Evolutionary conservation across 306 rosid genomes (phyloP).

Genomic region (Bauhinia variegata): DNA sequence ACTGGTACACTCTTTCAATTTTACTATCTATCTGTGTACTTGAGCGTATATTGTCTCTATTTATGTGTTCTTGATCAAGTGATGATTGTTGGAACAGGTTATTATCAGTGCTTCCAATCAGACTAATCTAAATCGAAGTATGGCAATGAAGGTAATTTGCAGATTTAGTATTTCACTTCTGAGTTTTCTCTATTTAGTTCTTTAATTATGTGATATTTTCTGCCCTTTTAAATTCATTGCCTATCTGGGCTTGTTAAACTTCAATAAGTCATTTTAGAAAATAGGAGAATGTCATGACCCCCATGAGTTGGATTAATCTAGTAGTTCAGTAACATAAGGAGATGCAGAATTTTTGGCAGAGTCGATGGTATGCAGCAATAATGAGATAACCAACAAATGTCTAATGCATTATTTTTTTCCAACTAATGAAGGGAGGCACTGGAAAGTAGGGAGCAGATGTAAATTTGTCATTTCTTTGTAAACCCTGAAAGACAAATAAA

Average conservation of each 20-base stretch:
- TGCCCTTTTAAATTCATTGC: slow-evolving; percentile 6
- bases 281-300: neutral
- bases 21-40: neutral
- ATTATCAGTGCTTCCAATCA: slow-evolving; percentile 35
- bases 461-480: slow-evolving; percentile 21
- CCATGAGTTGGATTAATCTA: neutral
- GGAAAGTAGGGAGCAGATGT: neutral
- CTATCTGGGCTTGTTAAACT: neutral
- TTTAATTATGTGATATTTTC: neutral
- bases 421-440: slow-evolving; percentile 3
- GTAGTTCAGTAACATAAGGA: neutral
- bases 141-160: slow-evolving; percentile 62
- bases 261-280: neutral
- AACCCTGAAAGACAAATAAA: neutral
- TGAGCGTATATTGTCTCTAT: neutral
- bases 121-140: slow-evolving; percentile 53
- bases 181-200: no score
- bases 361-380: neutral
- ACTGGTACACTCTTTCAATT: slow-evolving; percentile 45
- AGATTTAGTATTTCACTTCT: neutral
- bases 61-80: neutral
- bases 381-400: slow-evolving; percentile 11
- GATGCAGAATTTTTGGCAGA: neutral
- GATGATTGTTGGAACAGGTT: slow-evolving; percentile 44
- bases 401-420: slow-evolving; percentile 23